Base-by-base conservation (phyloP, 495 filamentous ascomycete species). In the Podospora sp. region DNA sequence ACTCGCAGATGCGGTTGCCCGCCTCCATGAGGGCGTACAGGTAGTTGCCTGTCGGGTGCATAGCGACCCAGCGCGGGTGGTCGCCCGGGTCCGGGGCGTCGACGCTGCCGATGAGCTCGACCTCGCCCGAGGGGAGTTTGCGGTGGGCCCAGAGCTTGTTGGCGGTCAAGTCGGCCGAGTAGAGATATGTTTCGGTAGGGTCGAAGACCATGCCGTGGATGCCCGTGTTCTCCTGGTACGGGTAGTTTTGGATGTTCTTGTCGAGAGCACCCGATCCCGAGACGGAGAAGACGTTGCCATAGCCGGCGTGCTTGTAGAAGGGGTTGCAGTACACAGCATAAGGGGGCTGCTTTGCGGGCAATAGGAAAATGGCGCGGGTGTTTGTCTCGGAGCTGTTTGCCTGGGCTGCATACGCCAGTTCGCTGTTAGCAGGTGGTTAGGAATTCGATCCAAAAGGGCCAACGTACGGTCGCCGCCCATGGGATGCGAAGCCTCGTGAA, bases 141-240 rank as follows among this genome's bases (percentile, higher is more conserved):
- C 85, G 84, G 78, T 95, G 92, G 14, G 88, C 90, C 92, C 92
- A 95, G 60, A 95, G 86, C 81, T 91, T 92, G 82, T 95, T 93
- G 70, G 88, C 91, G 67, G 84, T 86, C 76, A 95, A 84, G 78
- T 95, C 92, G 65, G 92, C 92, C 22, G 90, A 92, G 82, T 95
- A 95, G 40, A 95, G 85, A 78, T 92, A 94, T 16, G 87, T 90
- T 79, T 95, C 92, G 62, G 87, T 88, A 12, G 90, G 87, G 75
- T 95, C 91, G 73, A 95, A 95, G 53, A 92, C 91, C 90, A 93
- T 93, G 78, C 91, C 92, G 78, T 95, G 92, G 69, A 95, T 91
- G 53, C 90, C 91, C 8, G 90, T 90, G 75, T 91, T 86, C 40
- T 81, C 77, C 53, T 86, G 83, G 74, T 93, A 92, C 60, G 88